Conservation (phyloP, 139 green algal species). For the Pleodorina starrii region DNA sequence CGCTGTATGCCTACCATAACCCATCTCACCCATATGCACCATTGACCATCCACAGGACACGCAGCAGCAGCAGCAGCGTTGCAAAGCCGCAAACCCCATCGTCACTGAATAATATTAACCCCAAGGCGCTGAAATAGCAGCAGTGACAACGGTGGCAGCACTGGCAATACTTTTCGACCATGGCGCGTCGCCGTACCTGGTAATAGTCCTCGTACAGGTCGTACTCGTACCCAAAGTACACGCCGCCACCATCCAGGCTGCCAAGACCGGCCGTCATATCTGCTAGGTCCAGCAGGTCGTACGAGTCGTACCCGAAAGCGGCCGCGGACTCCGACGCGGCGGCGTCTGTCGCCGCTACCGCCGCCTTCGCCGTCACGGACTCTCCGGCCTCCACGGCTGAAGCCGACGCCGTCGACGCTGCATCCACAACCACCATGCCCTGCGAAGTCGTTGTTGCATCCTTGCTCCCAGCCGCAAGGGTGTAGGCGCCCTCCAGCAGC, state of each 20-base stretch:
- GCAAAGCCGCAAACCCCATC: no score
- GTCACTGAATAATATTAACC: no score
- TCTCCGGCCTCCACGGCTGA: neutral
- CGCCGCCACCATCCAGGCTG: neutral
- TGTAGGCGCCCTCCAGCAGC: neutral
- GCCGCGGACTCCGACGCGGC: neutral
- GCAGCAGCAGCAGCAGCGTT: no score
- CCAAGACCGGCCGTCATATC: neutral
- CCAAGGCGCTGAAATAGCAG: no score
- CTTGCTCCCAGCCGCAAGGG: neutral
- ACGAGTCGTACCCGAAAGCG: neutral
- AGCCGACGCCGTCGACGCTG: no score
- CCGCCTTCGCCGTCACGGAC: neutral
- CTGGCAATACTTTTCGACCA: no score
- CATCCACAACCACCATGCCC: no score
- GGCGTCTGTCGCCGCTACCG: neutral
- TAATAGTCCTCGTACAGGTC: slow-evolving; percentile 1
- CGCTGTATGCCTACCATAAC: no score
- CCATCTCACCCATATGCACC: no score
- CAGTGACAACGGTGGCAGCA: no score
- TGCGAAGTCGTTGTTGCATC: no score
- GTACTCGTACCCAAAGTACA: neutral
- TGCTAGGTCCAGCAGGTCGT: neutral
- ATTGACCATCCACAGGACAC: no score
- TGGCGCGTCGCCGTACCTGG: neutral